Conservation (phyloP, 2,329 filamentous ascomycete genomes). For the Talaromyces atroroseus region DNA sequence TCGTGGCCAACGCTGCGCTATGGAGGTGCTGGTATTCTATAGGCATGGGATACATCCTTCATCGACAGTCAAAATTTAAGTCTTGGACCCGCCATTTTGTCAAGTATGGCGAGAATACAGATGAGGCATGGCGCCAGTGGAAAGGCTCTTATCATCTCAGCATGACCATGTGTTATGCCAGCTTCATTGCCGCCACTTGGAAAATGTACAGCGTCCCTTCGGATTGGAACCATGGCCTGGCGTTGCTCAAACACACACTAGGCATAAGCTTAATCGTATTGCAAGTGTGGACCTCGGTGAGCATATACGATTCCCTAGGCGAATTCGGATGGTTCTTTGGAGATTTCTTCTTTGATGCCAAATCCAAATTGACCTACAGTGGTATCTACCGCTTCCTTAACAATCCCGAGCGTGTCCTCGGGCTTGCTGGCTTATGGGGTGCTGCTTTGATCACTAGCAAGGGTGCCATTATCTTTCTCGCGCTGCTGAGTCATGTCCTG, state of each 20-base stretch:
- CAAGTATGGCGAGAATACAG: slow-evolving; percentile 85
- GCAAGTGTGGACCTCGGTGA: slow-evolving; percentile 87
- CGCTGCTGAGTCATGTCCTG: slow-evolving; percentile 76
- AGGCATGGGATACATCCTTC: slow-evolving; percentile 78
- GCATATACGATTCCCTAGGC: slow-evolving; percentile 90
- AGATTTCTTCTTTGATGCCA: slow-evolving; percentile 94
- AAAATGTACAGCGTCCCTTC: slow-evolving; percentile 89
- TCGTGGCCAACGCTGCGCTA: slow-evolving; percentile 70
- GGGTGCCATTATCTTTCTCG: slow-evolving; percentile 76
- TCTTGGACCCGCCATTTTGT: slow-evolving; percentile 96
- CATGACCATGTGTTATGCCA: slow-evolving; percentile 82
- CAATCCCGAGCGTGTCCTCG: slow-evolving; percentile 91
- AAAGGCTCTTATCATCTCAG: slow-evolving; percentile 92
- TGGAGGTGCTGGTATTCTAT: slow-evolving; percentile 92
- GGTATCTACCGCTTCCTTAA: slow-evolving; percentile 98
- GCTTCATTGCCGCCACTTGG: slow-evolving; percentile 86
- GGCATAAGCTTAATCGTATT: slow-evolving; percentile 75
- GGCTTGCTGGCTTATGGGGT: slow-evolving; percentile 92
- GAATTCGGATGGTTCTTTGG: slow-evolving; percentile 99
- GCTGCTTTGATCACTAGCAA: slow-evolving; percentile 91
- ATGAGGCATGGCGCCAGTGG: slow-evolving; percentile 96
- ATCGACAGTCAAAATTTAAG: slow-evolving; percentile 82
- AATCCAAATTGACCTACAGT: slow-evolving; percentile 84
- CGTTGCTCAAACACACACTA: slow-evolving; percentile 78
- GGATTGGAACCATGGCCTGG: slow-evolving; percentile 83